Evolutionary conservation across 2,329 filamentous ascomycete genomes (phyloP), one percentile per base, ranked within the genome.

Genomic region (Nemania sp.): DNA sequence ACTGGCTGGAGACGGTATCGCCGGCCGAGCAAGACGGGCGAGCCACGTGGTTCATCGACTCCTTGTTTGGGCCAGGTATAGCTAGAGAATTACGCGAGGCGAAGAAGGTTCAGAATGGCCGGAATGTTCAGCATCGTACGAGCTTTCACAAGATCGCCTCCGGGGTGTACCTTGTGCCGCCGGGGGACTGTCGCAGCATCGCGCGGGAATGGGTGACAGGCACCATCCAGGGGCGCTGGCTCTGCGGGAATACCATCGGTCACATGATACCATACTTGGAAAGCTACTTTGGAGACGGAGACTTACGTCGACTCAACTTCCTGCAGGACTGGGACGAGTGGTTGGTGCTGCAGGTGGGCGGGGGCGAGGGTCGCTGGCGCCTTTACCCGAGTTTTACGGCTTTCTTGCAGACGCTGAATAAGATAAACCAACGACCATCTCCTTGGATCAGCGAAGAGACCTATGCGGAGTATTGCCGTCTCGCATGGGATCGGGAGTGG

Each of bases 341-440:
- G 64, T 15, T 49, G 27, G 24, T 60, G 15, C 51, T 67, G 38
- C 64, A 67, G 54, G 64, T 63, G 47, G 20, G 20, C 41, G 15
- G 10, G 18, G 18, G 27, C 22, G 47, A 24, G 22, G 27, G 10
- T 15, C 47, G 20, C n/a, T 64, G 41, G 26, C 49, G 61, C 20
- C 54, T 67, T 11, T 67, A 67, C 41, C 65, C 65, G 18, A 52
- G 55, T 43, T 64, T 67, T n/a, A 60, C 56, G 22, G 65, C 61
- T 10, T 60, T 64, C 24, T 38, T 64, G 43, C 35, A 64, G 3
- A 62, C 51, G n/a, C 55, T 67, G 7, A 49, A 51, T 3, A 51
- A 67, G 43, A 26, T 64, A 2, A 56, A 47, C 4, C 27, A 55
- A 0, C 35, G 49, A 35, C 4, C 38, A 3, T 43, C 55, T 10